Percentiles rank a stretch among this genome's conserved stretches.
These are phyloP conservation scores for Aurantiochytrium sp. DNA, from an alignment of 108 stramenopile genomes.

Conservation along the genomic window DNA sequence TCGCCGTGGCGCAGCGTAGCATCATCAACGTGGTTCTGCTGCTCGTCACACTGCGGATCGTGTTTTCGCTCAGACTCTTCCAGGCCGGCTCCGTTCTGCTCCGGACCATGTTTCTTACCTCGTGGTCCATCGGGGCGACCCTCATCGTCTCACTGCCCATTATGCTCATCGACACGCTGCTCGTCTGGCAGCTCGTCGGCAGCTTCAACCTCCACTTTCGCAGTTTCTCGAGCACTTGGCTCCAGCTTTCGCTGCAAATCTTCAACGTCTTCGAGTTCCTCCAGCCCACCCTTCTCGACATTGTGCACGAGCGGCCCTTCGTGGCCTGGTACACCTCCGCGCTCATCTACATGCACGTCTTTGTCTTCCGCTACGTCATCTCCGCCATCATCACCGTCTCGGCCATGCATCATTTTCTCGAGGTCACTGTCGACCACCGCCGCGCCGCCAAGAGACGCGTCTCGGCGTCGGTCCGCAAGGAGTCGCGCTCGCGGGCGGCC, in stretches of 20 bases:
- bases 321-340: not conserved
- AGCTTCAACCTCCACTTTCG: not conserved
- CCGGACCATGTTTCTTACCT: not conserved
- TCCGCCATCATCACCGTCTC: not conserved
- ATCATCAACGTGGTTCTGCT: not conserved
- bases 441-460: not conserved
- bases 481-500: not conserved
- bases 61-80: not conserved
- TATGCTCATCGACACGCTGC: not conserved
- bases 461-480: not conserved
- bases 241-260: not conserved
- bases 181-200: not conserved
- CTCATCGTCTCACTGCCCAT: not conserved
- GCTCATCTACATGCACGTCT: not conserved
- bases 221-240: not conserved
- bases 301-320: not conserved
- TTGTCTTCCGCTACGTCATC: not conserved
- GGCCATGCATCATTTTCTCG: not conserved
- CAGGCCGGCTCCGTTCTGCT: not conserved
- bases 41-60: not conserved
- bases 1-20: not conserved
- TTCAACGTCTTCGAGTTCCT: not conserved
- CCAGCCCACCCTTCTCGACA: not conserved
- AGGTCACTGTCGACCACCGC: not conserved
- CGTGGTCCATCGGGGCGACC: not conserved